Conservation (phyloP, 176 grass and related monocot species). For the Paspalum notatum region DNA sequence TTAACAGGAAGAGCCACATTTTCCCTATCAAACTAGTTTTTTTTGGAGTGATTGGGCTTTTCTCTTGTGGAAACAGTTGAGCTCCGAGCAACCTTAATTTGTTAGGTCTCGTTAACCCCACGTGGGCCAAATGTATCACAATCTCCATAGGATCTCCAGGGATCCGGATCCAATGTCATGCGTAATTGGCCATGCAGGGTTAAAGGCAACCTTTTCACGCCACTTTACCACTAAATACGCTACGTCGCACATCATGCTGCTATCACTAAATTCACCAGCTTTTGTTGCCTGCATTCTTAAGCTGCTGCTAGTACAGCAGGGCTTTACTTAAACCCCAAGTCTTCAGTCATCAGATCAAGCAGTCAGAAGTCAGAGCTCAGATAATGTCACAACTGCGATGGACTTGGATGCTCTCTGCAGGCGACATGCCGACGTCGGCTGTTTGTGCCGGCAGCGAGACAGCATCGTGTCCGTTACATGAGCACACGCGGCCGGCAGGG, state of each 20-base stretch:
- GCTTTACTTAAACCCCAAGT: slow-evolving; percentile 26
- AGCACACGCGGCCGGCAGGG: background rate
- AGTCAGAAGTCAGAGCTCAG: background rate
- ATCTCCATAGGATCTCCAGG: background rate
- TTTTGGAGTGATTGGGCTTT: too few species aligned
- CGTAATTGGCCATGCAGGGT: background rate
- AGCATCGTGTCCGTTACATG: background rate
- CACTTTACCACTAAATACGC: slow-evolving; percentile 19
- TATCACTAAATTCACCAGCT: background rate
- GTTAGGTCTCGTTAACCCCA: too few species aligned
- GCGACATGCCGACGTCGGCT: background rate
- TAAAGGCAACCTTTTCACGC: background rate
- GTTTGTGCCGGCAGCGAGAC: background rate
- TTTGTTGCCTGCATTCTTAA: slow-evolving; percentile 26
- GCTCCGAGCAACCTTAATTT: too few species aligned
- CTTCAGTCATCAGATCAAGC: background rate
- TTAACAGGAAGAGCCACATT: too few species aligned
- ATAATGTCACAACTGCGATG: background rate
- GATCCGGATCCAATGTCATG: background rate
- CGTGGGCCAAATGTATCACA: too few species aligned
- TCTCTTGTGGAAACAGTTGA: too few species aligned
- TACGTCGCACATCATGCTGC: background rate
- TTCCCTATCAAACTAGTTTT: too few species aligned
- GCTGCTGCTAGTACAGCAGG: background rate
- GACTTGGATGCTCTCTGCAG: background rate